phyloP scores from a whole-genome alignment of 441 rosid genomes.

The Pelargonium citronellum region DNA sequence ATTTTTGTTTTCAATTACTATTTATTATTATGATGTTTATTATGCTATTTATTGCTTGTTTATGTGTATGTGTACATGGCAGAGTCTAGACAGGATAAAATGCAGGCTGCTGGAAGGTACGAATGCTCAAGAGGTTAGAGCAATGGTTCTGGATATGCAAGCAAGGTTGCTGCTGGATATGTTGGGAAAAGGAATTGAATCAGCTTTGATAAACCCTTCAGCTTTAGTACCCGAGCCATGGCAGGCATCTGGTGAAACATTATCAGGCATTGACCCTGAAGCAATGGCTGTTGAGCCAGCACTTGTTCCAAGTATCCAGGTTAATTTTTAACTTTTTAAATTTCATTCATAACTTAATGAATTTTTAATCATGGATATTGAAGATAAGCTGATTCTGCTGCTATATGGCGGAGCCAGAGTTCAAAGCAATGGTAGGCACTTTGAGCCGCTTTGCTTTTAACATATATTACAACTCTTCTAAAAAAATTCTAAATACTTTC shows the following conservation, averaged over 20 bases:
- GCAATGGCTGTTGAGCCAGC: slow-evolving; percentile 93
- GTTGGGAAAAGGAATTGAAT: slow-evolving; percentile 98
- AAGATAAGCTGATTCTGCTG: slow-evolving; percentile 10
- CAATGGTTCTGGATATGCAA: slow-evolving; percentile 99
- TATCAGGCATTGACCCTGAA: slow-evolving; percentile 74
- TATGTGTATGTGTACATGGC: slow-evolving; percentile 30
- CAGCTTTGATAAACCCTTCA: slow-evolving; percentile 94
- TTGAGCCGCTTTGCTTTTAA: no score
- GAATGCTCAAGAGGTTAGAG: slow-evolving; percentile 99
- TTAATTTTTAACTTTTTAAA: slow-evolving; percentile 23
- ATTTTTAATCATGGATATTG: slow-evolving; percentile 12
- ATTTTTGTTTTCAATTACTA: background rate
- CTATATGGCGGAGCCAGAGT: background rate
- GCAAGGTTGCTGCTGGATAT: slow-evolving; percentile 93
- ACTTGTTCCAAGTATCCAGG: slow-evolving; percentile 89
- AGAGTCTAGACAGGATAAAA: slow-evolving; percentile 97
- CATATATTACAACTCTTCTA: no score
- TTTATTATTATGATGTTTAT: no score
- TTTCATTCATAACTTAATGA: slow-evolving; percentile 10
- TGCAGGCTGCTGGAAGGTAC: slow-evolving; percentile 97
- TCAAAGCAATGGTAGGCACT: no score
- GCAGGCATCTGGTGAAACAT: slow-evolving; percentile 71
- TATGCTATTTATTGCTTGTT: no score
- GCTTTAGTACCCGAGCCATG: slow-evolving; percentile 85
- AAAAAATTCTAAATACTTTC: no score